These are phyloP conservation scores for Tympanopsis confertula DNA, from an alignment of 2,329 filamentous ascomycete genomes.

Conservation along the genomic window DNA sequence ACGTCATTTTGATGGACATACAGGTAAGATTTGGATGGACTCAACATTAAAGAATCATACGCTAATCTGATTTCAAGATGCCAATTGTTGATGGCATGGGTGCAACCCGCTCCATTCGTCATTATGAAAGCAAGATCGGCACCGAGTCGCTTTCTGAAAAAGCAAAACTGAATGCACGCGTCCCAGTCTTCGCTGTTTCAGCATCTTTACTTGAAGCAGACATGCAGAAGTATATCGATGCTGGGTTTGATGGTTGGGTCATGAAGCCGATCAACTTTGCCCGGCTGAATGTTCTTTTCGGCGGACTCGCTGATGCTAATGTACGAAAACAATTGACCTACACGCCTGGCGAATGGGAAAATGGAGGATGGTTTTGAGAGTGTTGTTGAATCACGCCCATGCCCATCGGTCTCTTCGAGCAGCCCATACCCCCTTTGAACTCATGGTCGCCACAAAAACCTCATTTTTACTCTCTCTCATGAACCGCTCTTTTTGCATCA, in stretches of 20 bases:
- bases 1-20: constrained; percentile 85
- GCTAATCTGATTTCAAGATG: constrained; percentile 46
- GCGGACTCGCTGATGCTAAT: constrained; percentile 53
- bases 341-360: constrained; percentile 63
- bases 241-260: constrained; percentile 84
- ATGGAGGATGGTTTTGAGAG: constrained; percentile 93
- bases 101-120: constrained; percentile 74
- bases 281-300: constrained; percentile 56
- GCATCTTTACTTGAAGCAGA: constrained; percentile 68
- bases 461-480: too few relatives aligned
- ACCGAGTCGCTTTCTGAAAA: constrained; percentile 42
- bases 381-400: too few relatives aligned
- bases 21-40: constrained; percentile 46
- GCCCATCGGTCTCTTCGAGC: too few relatives aligned
- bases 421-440: too few relatives aligned
- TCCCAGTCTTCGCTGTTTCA: constrained; percentile 79
- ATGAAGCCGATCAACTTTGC: constrained; percentile 78
- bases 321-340: constrained; percentile 56
- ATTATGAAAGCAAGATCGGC: constrained; percentile 45
- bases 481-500: too few relatives aligned
- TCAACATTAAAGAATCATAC: constrained; percentile 1
- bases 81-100: constrained; percentile 77
- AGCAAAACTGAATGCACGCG: constrained; percentile 47
- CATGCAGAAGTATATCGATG: constrained; percentile 56
- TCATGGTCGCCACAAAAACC: too few relatives aligned